Evolutionary conservation across 192 early-diverging fungal genomes (phyloP).

Genomic region (Irineochytrium annulatum): DNA sequence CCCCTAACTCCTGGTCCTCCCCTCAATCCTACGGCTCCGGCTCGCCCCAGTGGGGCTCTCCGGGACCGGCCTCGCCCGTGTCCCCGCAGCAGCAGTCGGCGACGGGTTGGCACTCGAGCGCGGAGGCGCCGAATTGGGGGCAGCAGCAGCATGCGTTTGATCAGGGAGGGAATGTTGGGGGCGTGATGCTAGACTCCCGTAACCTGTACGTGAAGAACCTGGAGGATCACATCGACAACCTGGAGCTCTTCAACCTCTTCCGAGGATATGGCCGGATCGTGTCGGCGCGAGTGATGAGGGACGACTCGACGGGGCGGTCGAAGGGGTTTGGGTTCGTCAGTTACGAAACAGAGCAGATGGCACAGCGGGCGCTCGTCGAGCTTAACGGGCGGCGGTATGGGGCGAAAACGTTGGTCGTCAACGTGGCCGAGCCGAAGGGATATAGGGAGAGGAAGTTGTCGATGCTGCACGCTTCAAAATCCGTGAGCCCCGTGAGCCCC

Average conservation of each 20-base stretch:
- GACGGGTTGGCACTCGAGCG: constrained; percentile 1
- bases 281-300: constrained; percentile 46
- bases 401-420: constrained; percentile 40
- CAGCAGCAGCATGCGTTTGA: constrained; percentile 2
- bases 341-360: constrained; percentile 33
- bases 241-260: constrained; percentile 44
- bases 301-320: constrained; percentile 38
- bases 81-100: neutral
- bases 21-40: constrained; percentile 4
- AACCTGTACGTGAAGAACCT: constrained; percentile 55
- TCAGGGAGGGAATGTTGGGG: no score
- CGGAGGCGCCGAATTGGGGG: neutral
- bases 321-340: constrained; percentile 52
- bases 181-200: constrained; percentile 24
- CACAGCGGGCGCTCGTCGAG: constrained; percentile 29
- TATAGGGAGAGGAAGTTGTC: constrained; percentile 40
- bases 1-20: constrained; percentile 11
- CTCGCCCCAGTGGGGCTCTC: neutral
- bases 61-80: neutral
- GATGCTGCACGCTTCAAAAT: constrained; percentile 40
- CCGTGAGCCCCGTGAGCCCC: no score
- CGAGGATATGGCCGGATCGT: constrained; percentile 38
- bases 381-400: constrained; percentile 35
- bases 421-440: constrained; percentile 49
- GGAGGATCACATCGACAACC: constrained; percentile 36